These are phyloP conservation scores for Zygnema cylindricum DNA, from an alignment of 139 green algal species.

Conservation along the genomic window DNA sequence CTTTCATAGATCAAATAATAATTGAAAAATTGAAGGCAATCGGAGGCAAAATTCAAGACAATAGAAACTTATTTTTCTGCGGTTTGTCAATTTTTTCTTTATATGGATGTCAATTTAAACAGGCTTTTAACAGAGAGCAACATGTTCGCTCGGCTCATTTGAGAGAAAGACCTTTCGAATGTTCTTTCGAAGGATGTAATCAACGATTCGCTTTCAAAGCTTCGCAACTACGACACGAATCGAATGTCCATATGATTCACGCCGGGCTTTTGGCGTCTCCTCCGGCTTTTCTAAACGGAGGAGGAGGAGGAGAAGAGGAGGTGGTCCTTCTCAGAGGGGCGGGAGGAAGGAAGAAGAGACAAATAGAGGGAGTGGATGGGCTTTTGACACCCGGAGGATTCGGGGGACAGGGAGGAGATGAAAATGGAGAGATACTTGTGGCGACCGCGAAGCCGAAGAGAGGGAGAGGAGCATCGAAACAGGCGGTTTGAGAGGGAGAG, in stretches of 20 bases:
- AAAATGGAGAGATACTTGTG: neutral
- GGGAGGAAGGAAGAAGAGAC: slow-evolving; percentile 1
- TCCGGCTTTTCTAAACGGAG: neutral
- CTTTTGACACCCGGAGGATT: neutral
- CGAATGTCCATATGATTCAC: neutral
- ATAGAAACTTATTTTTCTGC: too few species aligned
- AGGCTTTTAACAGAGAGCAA: neutral
- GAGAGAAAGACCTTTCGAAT: neutral
- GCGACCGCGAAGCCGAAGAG: too few species aligned
- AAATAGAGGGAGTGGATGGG: slow-evolving; percentile 9
- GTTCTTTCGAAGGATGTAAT: neutral
- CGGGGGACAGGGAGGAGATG: neutral
- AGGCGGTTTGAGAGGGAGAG: neutral
- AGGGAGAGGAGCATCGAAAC: too few species aligned
- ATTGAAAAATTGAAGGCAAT: too few species aligned
- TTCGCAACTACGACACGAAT: neutral
- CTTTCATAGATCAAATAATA: too few species aligned
- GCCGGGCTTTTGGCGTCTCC: neutral
- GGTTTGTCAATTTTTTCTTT: too few species aligned
- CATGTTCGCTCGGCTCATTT: neutral
- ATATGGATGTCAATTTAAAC: neutral
- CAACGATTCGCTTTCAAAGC: neutral
- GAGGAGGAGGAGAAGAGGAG: neutral
- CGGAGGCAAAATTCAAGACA: too few species aligned
- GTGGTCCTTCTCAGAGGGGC: neutral